Conservation (phyloP, 108 stramenopile genomes). For the Craspedostauros australis region DNA sequence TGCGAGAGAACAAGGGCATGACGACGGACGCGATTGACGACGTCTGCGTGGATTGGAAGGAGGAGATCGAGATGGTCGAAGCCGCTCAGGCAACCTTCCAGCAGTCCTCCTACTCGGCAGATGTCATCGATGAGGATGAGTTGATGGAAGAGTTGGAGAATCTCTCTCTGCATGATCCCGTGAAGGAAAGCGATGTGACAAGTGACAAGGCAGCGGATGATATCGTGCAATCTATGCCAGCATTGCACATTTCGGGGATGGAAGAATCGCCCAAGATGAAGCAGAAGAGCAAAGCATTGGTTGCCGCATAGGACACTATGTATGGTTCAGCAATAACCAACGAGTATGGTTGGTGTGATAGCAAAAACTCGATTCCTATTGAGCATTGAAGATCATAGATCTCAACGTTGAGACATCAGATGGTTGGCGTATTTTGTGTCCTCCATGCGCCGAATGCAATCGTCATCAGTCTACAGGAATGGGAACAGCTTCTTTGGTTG, state of each 20-base stretch:
- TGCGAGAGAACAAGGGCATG: constrained; percentile 3
- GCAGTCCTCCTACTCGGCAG: not conserved
- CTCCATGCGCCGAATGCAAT: constrained; percentile 6
- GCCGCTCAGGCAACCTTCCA: not conserved
- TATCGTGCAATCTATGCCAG: not conserved
- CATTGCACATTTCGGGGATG: not conserved
- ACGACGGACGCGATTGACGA: constrained; percentile 4
- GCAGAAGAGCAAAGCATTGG: not conserved
- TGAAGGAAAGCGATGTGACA: not conserved
- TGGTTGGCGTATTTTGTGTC: not conserved
- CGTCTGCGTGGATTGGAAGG: constrained; percentile 2
- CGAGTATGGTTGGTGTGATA: not conserved
- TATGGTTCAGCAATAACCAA: not conserved
- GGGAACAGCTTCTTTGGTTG: constrained; percentile 13
- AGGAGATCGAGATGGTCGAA: constrained; percentile 3
- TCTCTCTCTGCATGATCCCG: not conserved
- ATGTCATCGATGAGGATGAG: constrained; percentile 3
- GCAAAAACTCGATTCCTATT: not conserved
- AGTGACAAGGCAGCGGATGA: not conserved
- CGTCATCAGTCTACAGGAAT: not conserved
- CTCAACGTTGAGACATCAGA: not conserved
- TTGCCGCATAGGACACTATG: not conserved
- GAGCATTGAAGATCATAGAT: not conserved
- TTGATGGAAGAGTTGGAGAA: constrained; percentile 4
- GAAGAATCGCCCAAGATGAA: not conserved